Conservation (phyloP, 2,329 filamentous ascomycete genomes). For the Aspergillus fumigatus region DNA sequence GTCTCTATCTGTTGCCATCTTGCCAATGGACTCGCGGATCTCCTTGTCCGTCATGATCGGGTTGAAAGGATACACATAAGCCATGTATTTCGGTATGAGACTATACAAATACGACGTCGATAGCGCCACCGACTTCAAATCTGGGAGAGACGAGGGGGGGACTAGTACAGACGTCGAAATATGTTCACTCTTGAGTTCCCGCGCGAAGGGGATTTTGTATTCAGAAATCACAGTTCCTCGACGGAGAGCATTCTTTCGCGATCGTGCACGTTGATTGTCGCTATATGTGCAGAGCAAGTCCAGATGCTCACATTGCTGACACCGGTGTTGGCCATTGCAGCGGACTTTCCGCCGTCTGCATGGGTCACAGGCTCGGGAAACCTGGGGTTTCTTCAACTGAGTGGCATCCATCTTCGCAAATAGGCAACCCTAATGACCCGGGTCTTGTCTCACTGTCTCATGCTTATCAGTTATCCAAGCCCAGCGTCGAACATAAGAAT, state of each 20-base stretch:
- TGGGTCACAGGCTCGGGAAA: slow-evolving; percentile 40
- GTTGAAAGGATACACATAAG: slow-evolving; percentile 45
- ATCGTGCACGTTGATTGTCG: slow-evolving; percentile 23
- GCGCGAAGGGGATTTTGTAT: slow-evolving; percentile 22
- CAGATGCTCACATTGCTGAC: slow-evolving; percentile 41
- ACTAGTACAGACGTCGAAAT: slow-evolving; percentile 22
- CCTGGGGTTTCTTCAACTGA: slow-evolving; percentile 1
- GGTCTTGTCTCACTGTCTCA: neutral
- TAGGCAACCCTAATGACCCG: neutral
- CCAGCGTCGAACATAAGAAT: too few relatives aligned
- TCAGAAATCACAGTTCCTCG: slow-evolving; percentile 41
- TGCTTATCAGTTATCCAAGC: neutral
- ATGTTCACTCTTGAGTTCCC: neutral
- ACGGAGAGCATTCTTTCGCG: slow-evolving; percentile 34
- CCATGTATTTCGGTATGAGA: slow-evolving; percentile 43
- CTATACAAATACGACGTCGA: slow-evolving; percentile 32
- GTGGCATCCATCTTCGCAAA: neutral
- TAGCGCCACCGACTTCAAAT: slow-evolving; percentile 3
- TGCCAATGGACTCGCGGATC: slow-evolving; percentile 27
- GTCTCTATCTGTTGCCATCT: slow-evolving; percentile 38
- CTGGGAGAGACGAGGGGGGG: neutral
- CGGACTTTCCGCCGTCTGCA: slow-evolving; percentile 46
- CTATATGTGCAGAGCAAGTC: slow-evolving; percentile 46
- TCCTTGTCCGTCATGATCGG: slow-evolving; percentile 44
- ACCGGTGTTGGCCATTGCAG: slow-evolving; percentile 44